Conservation (phyloP, 1,284 basidiomycete species). For the Ustilago shanxiensis region DNA sequence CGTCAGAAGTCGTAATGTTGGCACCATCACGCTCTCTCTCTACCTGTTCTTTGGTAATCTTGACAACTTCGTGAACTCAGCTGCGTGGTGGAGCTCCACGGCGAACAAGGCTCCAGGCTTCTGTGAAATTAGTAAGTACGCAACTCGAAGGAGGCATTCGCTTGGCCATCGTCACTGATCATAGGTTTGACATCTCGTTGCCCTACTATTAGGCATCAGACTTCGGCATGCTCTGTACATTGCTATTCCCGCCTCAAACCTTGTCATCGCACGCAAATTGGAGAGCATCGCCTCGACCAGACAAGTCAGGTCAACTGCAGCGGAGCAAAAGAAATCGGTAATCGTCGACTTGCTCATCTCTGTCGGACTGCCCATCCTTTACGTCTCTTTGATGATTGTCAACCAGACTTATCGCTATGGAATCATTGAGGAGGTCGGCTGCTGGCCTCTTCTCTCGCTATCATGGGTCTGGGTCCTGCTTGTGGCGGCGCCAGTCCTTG, state of each 20-base stretch:
- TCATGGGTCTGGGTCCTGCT: slow-evolving; percentile 24
- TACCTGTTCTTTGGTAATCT: slow-evolving; percentile 22
- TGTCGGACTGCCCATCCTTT: slow-evolving; percentile 19
- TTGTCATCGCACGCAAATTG: slow-evolving; percentile 27
- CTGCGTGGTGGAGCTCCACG: slow-evolving; percentile 9
- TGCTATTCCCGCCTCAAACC: slow-evolving; percentile 26
- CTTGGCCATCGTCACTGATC: background rate
- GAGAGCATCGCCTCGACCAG: slow-evolving; percentile 28
- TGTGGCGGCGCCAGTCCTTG: slow-evolving; percentile 9
- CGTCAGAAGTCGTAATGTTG: slow-evolving; percentile 21
- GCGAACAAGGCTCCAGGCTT: slow-evolving; percentile 16
- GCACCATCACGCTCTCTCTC: slow-evolving; percentile 10
- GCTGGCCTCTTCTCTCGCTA: slow-evolving; percentile 16
- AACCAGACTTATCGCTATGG: slow-evolving; percentile 20
- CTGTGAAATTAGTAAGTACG: slow-evolving; percentile 28
- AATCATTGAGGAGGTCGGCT: slow-evolving; percentile 22
- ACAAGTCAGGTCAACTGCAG: slow-evolving; percentile 7
- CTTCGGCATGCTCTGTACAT: slow-evolving; percentile 13
- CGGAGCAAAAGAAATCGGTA: slow-evolving; percentile 13
- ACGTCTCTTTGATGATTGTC: slow-evolving; percentile 28
- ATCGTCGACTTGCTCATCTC: slow-evolving; percentile 23
- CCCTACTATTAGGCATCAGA: slow-evolving; percentile 11
- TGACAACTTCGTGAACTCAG: slow-evolving; percentile 23
- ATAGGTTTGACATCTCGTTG: background rate
- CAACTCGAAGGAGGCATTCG: background rate